phyloP scores from a whole-genome alignment of 176 grass and related monocot species.

The Microstegium vimineum region DNA sequence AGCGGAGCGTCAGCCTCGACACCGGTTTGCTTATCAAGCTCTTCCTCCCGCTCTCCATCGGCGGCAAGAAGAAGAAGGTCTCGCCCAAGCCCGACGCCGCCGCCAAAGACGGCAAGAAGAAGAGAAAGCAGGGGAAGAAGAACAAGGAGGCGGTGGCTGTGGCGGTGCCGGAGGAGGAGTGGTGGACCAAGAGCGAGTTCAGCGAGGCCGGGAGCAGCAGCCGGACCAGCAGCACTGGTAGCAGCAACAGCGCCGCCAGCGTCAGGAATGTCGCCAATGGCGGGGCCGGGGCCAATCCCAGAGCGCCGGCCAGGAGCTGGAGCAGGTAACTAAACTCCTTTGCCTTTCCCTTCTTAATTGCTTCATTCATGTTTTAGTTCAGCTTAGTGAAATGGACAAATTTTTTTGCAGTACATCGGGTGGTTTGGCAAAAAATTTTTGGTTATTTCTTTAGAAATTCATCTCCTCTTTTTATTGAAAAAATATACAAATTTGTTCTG shows the following conservation, averaged over 20 bases:
- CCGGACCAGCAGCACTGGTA: conserved; percentile 54
- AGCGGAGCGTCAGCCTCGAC: conserved; percentile 58
- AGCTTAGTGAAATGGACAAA: neutral
- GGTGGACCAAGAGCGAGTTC: conserved; percentile 66
- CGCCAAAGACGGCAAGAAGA: conserved; percentile 16
- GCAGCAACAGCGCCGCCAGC: conserved; percentile 22
- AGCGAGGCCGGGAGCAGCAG: conserved; percentile 49
- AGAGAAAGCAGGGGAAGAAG: neutral
- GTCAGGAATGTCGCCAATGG: conserved; percentile 24
- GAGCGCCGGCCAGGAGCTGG: conserved; percentile 22
- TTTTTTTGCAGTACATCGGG: no score
- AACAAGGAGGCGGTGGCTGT: neutral
- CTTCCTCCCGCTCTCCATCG: conserved; percentile 54
- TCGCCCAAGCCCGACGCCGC: conserved; percentile 33
- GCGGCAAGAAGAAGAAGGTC: conserved; percentile 63
- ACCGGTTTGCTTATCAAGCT: conserved; percentile 66
- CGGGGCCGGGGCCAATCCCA: neutral
- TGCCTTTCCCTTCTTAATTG: neutral
- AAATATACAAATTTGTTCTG: neutral
- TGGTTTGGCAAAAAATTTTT: no score
- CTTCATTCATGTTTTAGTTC: neutral
- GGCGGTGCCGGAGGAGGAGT: conserved; percentile 23
- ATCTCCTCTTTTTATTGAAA: no score
- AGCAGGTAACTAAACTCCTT: conserved; percentile 34
- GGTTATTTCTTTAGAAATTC: no score